phyloP scores from a whole-genome alignment of 805 yeast genomes.

The Hagleromyces aurorensis region DNA sequence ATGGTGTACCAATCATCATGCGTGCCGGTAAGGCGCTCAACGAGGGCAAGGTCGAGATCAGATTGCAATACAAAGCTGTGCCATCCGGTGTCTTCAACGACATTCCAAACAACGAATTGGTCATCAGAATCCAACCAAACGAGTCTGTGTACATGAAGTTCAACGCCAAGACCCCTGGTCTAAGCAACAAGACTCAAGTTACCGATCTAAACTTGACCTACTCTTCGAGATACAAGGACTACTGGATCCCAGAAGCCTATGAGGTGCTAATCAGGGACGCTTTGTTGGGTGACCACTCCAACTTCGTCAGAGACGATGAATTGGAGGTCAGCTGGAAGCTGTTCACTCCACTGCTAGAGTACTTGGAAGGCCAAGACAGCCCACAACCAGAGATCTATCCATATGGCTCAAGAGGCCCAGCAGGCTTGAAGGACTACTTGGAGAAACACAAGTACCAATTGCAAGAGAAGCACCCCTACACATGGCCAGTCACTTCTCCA shows the following conservation, averaged over 20 bases:
- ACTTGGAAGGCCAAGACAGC: conserved; percentile 62
- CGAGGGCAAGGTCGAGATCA: conserved; percentile 88
- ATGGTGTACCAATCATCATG: conserved; percentile 91
- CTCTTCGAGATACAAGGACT: conserved; percentile 68
- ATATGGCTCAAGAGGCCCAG: conserved; percentile 91
- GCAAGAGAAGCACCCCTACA: conserved; percentile 52
- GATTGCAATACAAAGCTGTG: conserved; percentile 85
- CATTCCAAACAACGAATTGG: conserved; percentile 87
- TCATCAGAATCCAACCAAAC: conserved; percentile 87
- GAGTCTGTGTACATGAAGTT: conserved; percentile 91
- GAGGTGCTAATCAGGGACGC: conserved; percentile 93
- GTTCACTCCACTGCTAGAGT: conserved; percentile 83
- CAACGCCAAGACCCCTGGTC: conserved; percentile 91
- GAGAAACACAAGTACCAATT: conserved; percentile 65
- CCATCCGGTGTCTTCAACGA: conserved; percentile 74
- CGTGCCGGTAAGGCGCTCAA: conserved; percentile 98
- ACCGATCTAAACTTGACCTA: conserved; percentile 91
- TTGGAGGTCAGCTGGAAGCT: conserved; percentile 87
- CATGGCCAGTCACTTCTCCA: conserved; percentile 82
- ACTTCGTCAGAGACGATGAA: conserved; percentile 97
- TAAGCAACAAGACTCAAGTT: conserved; percentile 69
- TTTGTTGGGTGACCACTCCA: conserved; percentile 86
- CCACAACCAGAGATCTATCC: conserved; percentile 65
- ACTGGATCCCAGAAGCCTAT: conserved; percentile 97
- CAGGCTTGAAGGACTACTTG: conserved; percentile 51